phyloP scores from a whole-genome alignment of 805 yeast species.

The Myxozyma udenii region DNA sequence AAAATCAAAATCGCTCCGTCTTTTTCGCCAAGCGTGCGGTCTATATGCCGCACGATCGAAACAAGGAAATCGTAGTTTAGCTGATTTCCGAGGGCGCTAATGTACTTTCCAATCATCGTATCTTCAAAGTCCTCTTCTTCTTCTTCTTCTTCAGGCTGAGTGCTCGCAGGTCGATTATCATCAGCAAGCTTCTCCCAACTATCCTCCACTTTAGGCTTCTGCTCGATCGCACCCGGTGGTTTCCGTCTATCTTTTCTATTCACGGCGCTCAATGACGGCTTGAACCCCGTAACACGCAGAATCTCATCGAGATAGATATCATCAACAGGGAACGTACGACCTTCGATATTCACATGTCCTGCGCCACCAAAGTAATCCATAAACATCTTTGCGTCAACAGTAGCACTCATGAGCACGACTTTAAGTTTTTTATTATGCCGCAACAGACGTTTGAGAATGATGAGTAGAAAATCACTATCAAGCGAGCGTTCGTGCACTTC shows the following conservation, averaged over 20 bases:
- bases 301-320: slow-evolving; percentile 72
- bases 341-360: slow-evolving; percentile 79
- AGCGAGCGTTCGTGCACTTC: slow-evolving; percentile 97
- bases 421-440: slow-evolving; percentile 37
- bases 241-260: neutral
- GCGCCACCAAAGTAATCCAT: slow-evolving; percentile 59
- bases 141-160: neutral
- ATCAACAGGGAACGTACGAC: slow-evolving; percentile 87
- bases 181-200: neutral
- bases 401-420: slow-evolving; percentile 71
- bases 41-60: slow-evolving; percentile 52
- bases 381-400: slow-evolving; percentile 71
- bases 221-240: neutral
- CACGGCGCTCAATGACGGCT: slow-evolving; percentile 15
- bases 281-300: slow-evolving; percentile 55
- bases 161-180: neutral
- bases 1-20: slow-evolving; percentile 68
- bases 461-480: slow-evolving; percentile 81
- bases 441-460: slow-evolving; percentile 64
- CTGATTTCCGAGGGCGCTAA: slow-evolving; percentile 23
- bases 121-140: slow-evolving; percentile 24
- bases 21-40: slow-evolving; percentile 45
- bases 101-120: slow-evolving; percentile 20
- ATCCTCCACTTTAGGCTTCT: slow-evolving; percentile 3
- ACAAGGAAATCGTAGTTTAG: slow-evolving; percentile 73